Evolutionary conservation across 1,284 basidiomycete species (phyloP).

Genomic region (Apiotrichum gamsii): DNA sequence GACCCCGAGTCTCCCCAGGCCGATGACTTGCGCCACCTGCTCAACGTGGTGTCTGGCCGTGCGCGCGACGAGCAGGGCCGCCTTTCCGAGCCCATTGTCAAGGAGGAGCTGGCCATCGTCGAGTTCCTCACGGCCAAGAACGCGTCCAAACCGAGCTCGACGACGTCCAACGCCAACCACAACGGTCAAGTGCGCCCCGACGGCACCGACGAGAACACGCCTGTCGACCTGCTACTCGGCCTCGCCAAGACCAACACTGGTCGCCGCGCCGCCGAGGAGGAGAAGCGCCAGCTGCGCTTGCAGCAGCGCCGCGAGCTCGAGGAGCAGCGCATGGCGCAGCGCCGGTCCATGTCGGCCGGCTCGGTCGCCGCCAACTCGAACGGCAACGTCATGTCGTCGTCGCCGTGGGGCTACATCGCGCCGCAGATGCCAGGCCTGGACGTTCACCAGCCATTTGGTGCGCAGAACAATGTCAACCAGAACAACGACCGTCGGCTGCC

Average conservation of each 20-base stretch:
- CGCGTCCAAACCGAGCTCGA: conserved; percentile 8
- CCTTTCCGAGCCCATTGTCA: conserved; percentile 47
- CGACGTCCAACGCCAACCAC: conserved; percentile 11
- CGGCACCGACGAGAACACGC: conserved; percentile 33
- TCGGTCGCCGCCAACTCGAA: conserved; percentile 8
- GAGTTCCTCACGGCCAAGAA: conserved; percentile 47
- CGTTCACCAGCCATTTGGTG: conserved; percentile 45
- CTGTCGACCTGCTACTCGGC: conserved; percentile 41
- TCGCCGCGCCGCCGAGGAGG: conserved; percentile 42
- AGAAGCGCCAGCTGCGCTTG: conserved; percentile 39
- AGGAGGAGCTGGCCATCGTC: conserved; percentile 48
- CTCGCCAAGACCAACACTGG: conserved; percentile 43
- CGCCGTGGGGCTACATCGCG: conserved; percentile 46
- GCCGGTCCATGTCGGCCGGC: conserved; percentile 10
- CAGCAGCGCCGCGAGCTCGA: conserved; percentile 40
- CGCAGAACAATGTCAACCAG: neutral
- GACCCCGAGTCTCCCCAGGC: conserved; percentile 47
- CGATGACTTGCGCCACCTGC: conserved; percentile 45
- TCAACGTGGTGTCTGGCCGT: conserved; percentile 48
- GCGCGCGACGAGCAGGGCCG: conserved; percentile 44
- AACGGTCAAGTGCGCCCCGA: conserved; percentile 8
- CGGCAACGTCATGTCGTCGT: conserved; percentile 12
- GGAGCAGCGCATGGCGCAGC: conserved; percentile 29
- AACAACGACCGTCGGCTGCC: conserved; percentile 14
- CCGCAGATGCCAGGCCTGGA: conserved; percentile 46